Evolutionary conservation across 2,329 filamentous ascomycete genomes (phyloP), one percentile per base, ranked within the genome.

Genomic region (Paecilomyces niveus): DNA sequence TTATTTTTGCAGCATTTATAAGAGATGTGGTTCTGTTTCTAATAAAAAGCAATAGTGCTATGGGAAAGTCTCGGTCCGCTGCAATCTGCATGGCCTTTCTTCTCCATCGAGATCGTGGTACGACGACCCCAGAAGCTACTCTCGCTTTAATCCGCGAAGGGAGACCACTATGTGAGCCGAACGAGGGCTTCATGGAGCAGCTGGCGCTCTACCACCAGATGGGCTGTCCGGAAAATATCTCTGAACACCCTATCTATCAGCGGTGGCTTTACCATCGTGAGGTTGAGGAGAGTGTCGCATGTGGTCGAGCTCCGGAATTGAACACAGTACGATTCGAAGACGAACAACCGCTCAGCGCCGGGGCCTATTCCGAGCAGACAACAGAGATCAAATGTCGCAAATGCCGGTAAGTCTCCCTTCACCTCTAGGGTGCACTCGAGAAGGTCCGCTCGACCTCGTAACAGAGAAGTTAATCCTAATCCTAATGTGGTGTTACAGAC

Each of bases 41-140:
- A 22, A 24, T 11, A 9, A 29, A 13, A 26, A 45, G 13, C 24
- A 24, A 53, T 15, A 96, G 94, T 81, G 93, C 92, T 22, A 96
- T 96, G 86, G 94, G 94, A 56, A 96, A 95, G 76, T 97, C 92
- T 33, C 89, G 94, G 59, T 97, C 93, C 54, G 89, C 93, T 64
- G 88, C 91, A 32, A 85, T 90, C 64, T 83, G 90, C 57, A 83
- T 95, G 59, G 93, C 94, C 61, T 97, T 92, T 74, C 80, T 97
- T 55, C 88, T 97, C 73, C 80, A 82, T 63, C 67, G 62, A 56
- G 67, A 75, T 63, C 86, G 84, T 74, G 83, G 83, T 65, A 81
- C 85, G 64, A 76, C 83, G 64, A 78, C 76, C 64, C 78, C 82
- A 58, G 72, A 79, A 63, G 85, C 89, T 53, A 92, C 92, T 2